Conservation (phyloP, 345 rosid genomes). For the Ceriops tagal region DNA sequence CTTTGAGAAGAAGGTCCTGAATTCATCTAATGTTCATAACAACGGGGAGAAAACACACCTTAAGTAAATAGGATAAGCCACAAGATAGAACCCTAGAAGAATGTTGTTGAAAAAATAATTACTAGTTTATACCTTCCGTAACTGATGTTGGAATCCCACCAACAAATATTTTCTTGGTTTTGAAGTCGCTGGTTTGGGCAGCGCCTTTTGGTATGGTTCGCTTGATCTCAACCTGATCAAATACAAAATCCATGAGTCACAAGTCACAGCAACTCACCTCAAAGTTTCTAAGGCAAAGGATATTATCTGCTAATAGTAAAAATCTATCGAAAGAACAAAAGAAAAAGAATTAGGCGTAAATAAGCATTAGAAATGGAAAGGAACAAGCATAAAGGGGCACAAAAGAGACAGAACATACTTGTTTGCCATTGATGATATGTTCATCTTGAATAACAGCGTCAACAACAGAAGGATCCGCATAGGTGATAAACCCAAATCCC, state of each 20-base stretch:
- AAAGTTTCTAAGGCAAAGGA: too few species aligned
- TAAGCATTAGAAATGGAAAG: not conserved
- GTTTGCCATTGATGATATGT: slow-evolving; percentile 80
- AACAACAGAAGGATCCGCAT: slow-evolving; percentile 83
- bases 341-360: not conserved
- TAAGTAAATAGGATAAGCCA: not conserved
- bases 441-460: slow-evolving; percentile 74
- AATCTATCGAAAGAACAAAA: not conserved
- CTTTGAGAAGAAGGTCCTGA: slow-evolving; percentile 72
- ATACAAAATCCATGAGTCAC: too few species aligned
- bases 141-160: slow-evolving; percentile 91
- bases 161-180: slow-evolving; percentile 94
- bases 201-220: slow-evolving; percentile 89
- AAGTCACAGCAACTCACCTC: too few species aligned
- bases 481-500: slow-evolving; percentile 95
- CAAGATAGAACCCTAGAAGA: not conserved
- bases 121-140: slow-evolving; percentile 56
- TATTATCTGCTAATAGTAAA: too few species aligned
- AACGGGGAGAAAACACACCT: not conserved
- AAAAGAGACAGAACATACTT: slow-evolving; percentile 32
- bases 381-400: not conserved
- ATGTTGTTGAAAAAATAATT: not conserved
- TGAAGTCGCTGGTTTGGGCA: slow-evolving; percentile 66
- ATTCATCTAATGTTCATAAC: slow-evolving; percentile 45
- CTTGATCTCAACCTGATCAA: slow-evolving; percentile 85